Conservation (phyloP, 2,329 filamentous ascomycete genomes). For the Phyllosticta citriasiana region DNA sequence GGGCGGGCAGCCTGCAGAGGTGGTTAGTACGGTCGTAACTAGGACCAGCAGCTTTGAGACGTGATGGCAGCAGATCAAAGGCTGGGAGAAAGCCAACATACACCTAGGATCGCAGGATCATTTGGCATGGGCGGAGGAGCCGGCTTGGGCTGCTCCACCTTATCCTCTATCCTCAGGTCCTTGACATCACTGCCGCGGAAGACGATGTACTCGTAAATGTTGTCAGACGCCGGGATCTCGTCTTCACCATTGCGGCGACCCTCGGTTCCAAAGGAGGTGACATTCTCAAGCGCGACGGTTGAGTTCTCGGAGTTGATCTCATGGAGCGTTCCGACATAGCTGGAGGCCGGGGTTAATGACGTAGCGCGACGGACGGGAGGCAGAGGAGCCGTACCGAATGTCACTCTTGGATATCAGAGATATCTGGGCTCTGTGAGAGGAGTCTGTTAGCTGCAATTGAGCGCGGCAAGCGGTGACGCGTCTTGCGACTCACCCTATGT, state of each 20-base stretch:
- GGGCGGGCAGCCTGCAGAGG: constrained; percentile 9
- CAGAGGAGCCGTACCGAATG: constrained; percentile 63
- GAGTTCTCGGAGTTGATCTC: constrained; percentile 97
- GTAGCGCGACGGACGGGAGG: neutral
- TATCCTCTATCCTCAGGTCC: constrained; percentile 86
- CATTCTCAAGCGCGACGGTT: constrained; percentile 94
- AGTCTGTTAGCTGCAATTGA: constrained; percentile 26
- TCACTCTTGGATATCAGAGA: constrained; percentile 96
- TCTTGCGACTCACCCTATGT: constrained; percentile 45
- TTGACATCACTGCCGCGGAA: constrained; percentile 98
- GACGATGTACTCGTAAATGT: constrained; percentile 96
- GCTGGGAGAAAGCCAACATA: constrained; percentile 98
- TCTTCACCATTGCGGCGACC: constrained; percentile 71
- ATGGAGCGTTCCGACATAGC: constrained; percentile 91
- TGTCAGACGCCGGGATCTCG: constrained; percentile 74
- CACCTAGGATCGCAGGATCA: constrained; percentile 92
- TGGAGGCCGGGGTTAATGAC: constrained; percentile 29
- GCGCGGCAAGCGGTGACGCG: constrained; percentile 13
- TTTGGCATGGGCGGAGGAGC: constrained; percentile 72
- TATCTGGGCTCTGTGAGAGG: constrained; percentile 64
- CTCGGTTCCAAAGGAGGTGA: constrained; percentile 89
- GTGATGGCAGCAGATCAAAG: constrained; percentile 83
- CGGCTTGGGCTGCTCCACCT: constrained; percentile 60
- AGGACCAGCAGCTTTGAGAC: neutral
- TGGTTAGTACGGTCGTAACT: neutral